These are phyloP conservation scores for Pseudonectria buxi DNA, from an alignment of 2,329 filamentous ascomycete species.

Conservation along the genomic window DNA sequence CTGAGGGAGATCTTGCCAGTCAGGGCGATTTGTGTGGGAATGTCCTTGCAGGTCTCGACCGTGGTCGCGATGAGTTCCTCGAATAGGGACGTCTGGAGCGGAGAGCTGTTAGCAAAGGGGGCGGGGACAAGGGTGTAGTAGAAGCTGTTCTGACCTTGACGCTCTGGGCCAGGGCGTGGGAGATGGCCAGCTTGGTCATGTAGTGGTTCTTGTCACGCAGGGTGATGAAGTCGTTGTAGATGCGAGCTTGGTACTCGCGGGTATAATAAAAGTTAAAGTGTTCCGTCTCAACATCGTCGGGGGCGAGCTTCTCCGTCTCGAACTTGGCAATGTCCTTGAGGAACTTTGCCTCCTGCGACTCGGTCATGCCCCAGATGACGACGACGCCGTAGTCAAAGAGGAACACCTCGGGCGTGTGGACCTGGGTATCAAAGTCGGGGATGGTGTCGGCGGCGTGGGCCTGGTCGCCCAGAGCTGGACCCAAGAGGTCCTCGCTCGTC, in stretches of 20 bases:
- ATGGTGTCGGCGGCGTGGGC: slow-evolving; percentile 38
- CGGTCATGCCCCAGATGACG: slow-evolving; percentile 96
- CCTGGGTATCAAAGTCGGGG: slow-evolving; percentile 74
- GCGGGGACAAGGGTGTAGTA: not conserved
- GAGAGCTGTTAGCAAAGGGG: slow-evolving; percentile 12
- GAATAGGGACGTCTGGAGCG: slow-evolving; percentile 73
- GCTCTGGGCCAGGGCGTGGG: slow-evolving; percentile 88
- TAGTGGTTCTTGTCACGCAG: slow-evolving; percentile 90
- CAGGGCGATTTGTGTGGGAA: slow-evolving; percentile 84
- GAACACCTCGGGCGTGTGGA: slow-evolving; percentile 92
- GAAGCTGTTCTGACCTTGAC: slow-evolving; percentile 60
- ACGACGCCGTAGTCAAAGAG: slow-evolving; percentile 96
- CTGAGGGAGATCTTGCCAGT: slow-evolving; percentile 89
- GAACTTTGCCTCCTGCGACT: slow-evolving; percentile 83
- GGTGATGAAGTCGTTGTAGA: slow-evolving; percentile 99
- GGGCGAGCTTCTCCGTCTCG: slow-evolving; percentile 79
- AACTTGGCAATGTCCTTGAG: slow-evolving; percentile 93
- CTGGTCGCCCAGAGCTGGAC: slow-evolving; percentile 28
- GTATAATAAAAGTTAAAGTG: slow-evolving; percentile 99
- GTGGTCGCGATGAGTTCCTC: slow-evolving; percentile 93
- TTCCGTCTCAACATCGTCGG: slow-evolving; percentile 88
- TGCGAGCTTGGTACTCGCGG: slow-evolving; percentile 91
- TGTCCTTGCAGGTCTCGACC: slow-evolving; percentile 86
- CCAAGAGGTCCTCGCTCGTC: slow-evolving; percentile 28
- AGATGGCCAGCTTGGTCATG: slow-evolving; percentile 96